A percentile compares a stretch with the other conserved stretches of the same genome.
Conservation (phyloP, 805 yeast species). For the Martiniozyma abietophila region DNA sequence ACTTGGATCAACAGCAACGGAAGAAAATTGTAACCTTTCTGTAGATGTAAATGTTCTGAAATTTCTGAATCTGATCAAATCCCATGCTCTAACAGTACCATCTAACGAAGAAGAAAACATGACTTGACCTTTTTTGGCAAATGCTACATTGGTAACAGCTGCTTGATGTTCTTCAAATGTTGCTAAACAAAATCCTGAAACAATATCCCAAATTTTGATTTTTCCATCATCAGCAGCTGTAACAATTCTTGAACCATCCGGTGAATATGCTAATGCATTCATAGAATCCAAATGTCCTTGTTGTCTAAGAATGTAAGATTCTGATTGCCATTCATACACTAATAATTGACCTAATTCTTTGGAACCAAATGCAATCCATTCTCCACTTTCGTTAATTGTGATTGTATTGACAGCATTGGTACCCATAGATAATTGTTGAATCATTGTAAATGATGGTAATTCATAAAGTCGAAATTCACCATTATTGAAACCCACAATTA, state of each 20-base stretch:
- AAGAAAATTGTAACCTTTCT: conserved; percentile 74
- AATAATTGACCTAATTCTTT: conserved; percentile 82
- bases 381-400: conserved; percentile 73
- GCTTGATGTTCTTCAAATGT: conserved; percentile 89
- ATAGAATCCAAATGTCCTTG: conserved; percentile 95
- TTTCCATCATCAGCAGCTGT: conserved; percentile 97
- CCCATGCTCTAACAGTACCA: conserved; percentile 98
- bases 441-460: conserved; percentile 63
- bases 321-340: conserved; percentile 99
- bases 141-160: conserved; percentile 78
- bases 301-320: conserved; percentile 87
- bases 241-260: conserved; percentile 86
- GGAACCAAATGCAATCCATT: conserved; percentile 96
- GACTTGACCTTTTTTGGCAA: conserved; percentile 86
- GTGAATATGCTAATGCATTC: conserved; percentile 78
- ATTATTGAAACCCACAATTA: conserved; percentile 81
- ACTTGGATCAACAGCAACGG: conserved; percentile 91
- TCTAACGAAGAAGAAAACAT: conserved; percentile 86
- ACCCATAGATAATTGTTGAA: conserved; percentile 88
- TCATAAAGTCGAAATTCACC: conserved; percentile 93
- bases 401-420: conserved; percentile 83
- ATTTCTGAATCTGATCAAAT: conserved; percentile 82
- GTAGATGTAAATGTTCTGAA: conserved; percentile 93
- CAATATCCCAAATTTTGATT: conserved; percentile 91
- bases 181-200: conserved; percentile 83